Evolutionary conservation across 345 rosid genomes (phyloP), one percentile per base, ranked within the genome.

Genomic region (Pugionium cornutum): DNA sequence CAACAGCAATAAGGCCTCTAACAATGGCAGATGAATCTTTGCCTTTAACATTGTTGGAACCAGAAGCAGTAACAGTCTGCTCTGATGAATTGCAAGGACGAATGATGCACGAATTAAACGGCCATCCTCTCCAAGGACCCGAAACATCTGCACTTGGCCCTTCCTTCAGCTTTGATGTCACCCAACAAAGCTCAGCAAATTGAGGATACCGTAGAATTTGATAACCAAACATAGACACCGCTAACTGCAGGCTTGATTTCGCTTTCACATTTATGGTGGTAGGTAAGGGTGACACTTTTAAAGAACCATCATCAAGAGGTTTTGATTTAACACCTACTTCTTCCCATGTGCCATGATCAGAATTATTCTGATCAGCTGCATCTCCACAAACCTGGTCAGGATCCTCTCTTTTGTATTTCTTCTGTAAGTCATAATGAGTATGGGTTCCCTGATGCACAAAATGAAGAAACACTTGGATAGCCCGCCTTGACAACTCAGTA

Each of bases 131-230:
- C 95, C 95, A 88, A 25, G 90, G 88, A 39, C 97, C 96, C 52
- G 80, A 72, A 62, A 83, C 75, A 64, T 94, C 95, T 36, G 85
- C 80, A 73, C 78, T 80, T 59, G 97, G 99, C 63, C 99, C 99
- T 76, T 84, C 92, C 78, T 85, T 90, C 53, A 94, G 82, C 81
- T 88, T 94, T 36, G 99, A 90, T 41, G 97, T 85, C 46, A 88
- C 81, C 99, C 97, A 94, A 76, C 99, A 90, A 59, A 92, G 95
- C 77, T 89, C 97, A 70, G 99, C 92, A 84, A 94, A 90, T 72
- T 94, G 99, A 74, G 96, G 96, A 82, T 78, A 90, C 58, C 71
- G 83, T 60, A 94, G 80, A 75, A 94, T 81, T 78, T 89, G 97
- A 82, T 83, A 80, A 53, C 99, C 99, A 80, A 90, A 83, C 60